Conservation (phyloP, 169 alveolate genomes). For the Theileria equi region DNA sequence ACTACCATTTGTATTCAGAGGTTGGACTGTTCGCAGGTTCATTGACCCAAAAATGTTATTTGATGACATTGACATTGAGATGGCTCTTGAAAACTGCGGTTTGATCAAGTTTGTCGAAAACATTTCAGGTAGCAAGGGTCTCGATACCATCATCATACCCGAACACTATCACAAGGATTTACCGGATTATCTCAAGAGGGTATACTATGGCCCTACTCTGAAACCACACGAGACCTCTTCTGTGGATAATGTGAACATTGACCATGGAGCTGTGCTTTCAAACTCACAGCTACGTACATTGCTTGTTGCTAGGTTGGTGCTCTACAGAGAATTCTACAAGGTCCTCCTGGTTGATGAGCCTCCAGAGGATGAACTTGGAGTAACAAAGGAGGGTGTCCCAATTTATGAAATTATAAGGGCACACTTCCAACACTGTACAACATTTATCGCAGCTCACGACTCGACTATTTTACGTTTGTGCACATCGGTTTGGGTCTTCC, state of each 20-base stretch:
- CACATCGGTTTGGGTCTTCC: conserved; percentile 15
- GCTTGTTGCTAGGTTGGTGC: conserved; percentile 70
- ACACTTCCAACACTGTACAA: conserved; percentile 60
- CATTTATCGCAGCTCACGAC: conserved; percentile 65
- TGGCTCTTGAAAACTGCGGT: conserved; percentile 53
- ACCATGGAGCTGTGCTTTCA: conserved; percentile 12
- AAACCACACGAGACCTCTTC: no score
- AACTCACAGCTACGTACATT: conserved; percentile 65
- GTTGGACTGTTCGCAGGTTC: conserved; percentile 62
- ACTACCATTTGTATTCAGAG: conserved; percentile 49
- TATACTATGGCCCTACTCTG: no score
- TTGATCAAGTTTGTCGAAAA: conserved; percentile 21
- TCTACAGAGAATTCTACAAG: conserved; percentile 68
- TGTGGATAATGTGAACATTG: neutral
- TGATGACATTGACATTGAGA: conserved; percentile 31
- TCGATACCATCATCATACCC: conserved; percentile 34
- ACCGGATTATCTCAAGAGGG: conserved; percentile 13
- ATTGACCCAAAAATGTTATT: conserved; percentile 55
- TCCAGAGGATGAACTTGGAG: conserved; percentile 69
- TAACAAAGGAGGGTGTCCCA: no score
- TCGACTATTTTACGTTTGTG: conserved; percentile 36
- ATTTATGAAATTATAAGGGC: conserved; percentile 30
- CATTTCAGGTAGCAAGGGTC: conserved; percentile 22
- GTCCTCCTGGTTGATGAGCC: conserved; percentile 80
- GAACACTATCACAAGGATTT: conserved; percentile 11